Evolutionary conservation across 257 asterid species (phyloP), one percentile per base, ranked within the genome.

Genomic region (Solanum ahanhuiri): DNA sequence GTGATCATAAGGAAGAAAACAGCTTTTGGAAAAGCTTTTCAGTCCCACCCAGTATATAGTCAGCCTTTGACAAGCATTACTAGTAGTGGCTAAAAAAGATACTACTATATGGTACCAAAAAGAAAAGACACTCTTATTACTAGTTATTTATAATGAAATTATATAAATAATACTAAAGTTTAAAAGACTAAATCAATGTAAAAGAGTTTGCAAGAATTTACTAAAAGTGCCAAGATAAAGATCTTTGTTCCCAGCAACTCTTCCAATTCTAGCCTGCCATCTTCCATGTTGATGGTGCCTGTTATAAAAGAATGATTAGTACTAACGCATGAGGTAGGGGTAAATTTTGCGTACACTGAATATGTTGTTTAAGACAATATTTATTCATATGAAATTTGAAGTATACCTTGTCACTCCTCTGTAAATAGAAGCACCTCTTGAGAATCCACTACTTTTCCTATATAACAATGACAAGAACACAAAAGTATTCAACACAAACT

Each of bases 261-360:
- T 91, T 67, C 94, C 94, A 23, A 91, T 91, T 77, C 94, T 81
- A 7, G 94, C 94, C 73, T 91, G 93, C 94, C 94, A 91, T 71
- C 93, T 87, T 85, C 94, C 94, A 87, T 91, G 94, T 17, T 91
- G 94, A 89, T 91, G 94, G 69, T 90, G 94, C 93, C 94, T 91
- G 22, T 12, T 2, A 73, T 15, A 12, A 35, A 9, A 30, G 57
- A 48, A 48, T 12, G 17, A 48, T 48, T 41, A 41, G 45, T 41
- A 41, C 45, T 2, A 41, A 41, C 1, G 12, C 2, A 60, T 6
- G 3, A 60, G 69, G 3, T 60, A 63, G 15, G 7, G 14, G 7
- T 63, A 63, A n/a, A 15, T 9, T 9, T 7, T 9, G 7, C 31
- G 1, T 63, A n/a, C 0, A 0, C 14, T 22, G 12, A 58, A 58